These are phyloP conservation scores for Penicillium cataractarum DNA, from an alignment of 495 filamentous ascomycete genomes.

Conservation along the genomic window DNA sequence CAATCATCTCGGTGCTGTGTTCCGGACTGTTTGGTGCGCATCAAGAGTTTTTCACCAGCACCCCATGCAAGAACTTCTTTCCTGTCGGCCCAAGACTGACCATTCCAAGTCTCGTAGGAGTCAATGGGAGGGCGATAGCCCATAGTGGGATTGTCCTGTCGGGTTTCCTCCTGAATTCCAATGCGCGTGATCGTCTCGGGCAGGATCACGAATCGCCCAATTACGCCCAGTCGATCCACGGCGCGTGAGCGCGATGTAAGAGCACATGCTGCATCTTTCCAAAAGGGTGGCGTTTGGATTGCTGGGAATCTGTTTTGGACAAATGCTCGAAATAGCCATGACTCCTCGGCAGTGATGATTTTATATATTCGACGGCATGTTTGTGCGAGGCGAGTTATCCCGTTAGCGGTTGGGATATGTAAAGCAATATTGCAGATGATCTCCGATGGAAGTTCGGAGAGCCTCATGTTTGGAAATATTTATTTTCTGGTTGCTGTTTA, in stretches of 20 bases:
- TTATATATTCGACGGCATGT: conserved; percentile 54
- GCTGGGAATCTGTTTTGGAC: conserved; percentile 56
- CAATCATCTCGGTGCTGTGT: conserved; percentile 37
- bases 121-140: conserved; percentile 66
- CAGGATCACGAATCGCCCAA: conserved; percentile 57
- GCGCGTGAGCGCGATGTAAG: conserved; percentile 62
- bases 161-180: conserved; percentile 32
- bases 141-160: conserved; percentile 59
- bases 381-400: conserved; percentile 49
- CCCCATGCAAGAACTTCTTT: conserved; percentile 64
- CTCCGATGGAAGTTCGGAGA: conserved; percentile 62
- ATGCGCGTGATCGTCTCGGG: conserved; percentile 33
- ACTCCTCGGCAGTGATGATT: conserved; percentile 58
- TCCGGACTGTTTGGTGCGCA: conserved; percentile 46
- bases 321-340: conserved; percentile 55
- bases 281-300: conserved; percentile 44
- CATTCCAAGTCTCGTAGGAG: conserved; percentile 60
- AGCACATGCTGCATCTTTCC: conserved; percentile 57
- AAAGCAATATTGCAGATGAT: conserved; percentile 59
- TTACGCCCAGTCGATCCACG: conserved; percentile 60
- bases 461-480: conserved; percentile 28
- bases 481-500: not conserved
- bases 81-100: conserved; percentile 53
- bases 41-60: conserved; percentile 59
- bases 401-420: conserved; percentile 56